Percentiles rank a stretch among this genome's conserved stretches.
These are phyloP conservation scores for Heterobasidion annosum DNA, from an alignment of 1,284 basidiomycete species.

Conservation along the genomic window DNA sequence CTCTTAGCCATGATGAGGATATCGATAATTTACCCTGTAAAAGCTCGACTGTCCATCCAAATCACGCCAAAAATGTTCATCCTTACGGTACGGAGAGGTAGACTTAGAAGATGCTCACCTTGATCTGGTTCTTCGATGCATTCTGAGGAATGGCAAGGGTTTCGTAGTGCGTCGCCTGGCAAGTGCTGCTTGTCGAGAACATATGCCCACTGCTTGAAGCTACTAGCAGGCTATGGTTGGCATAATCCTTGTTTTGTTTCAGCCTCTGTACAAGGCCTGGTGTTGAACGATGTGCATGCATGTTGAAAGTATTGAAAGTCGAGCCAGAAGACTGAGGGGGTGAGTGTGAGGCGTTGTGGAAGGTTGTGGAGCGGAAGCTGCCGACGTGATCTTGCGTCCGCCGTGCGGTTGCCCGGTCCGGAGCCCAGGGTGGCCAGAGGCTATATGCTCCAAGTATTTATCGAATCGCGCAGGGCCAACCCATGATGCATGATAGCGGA, in stretches of 20 bases:
- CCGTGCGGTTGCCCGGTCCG: no score
- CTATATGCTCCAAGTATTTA: no score
- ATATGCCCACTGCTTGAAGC: neutral
- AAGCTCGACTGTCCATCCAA: conserved; percentile 27
- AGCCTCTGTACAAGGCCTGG: neutral
- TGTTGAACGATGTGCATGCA: neutral
- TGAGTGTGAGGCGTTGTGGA: no score
- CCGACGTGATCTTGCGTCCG: no score
- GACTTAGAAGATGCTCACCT: conserved; percentile 19
- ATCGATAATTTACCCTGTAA: conserved; percentile 27
- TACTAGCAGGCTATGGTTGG: neutral
- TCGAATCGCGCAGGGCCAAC: no score
- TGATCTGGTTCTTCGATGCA: conserved; percentile 38
- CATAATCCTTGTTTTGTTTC: neutral
- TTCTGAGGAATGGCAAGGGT: conserved; percentile 29
- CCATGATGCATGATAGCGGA: no score
- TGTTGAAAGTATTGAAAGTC: neutral
- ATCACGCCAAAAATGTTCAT: neutral
- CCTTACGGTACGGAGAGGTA: neutral
- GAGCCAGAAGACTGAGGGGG: no score
- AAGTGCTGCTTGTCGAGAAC: conserved; percentile 3
- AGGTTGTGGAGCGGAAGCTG: no score
- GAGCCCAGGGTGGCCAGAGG: no score
- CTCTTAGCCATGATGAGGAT: neutral
- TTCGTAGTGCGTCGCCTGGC: conserved; percentile 27